phyloP scores from a whole-genome alignment of 257 asterid species.

The Oldenlandia corymbosa region DNA sequence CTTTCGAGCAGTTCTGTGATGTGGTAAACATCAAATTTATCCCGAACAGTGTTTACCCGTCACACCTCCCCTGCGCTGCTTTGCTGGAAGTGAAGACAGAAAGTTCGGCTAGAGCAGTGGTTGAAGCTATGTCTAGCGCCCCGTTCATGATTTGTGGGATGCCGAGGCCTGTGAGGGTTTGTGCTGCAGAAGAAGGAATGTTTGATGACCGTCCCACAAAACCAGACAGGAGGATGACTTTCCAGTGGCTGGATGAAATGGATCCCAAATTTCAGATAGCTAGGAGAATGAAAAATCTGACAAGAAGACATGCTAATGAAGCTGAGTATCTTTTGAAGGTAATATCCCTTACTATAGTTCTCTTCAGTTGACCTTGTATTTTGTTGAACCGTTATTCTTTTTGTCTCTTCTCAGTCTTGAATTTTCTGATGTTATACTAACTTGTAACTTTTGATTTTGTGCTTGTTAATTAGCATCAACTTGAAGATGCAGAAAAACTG shows the following conservation, averaged over 20 bases:
- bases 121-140: slow-evolving; percentile 26
- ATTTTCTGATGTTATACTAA: background rate
- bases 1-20: slow-evolving; percentile 64
- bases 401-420: background rate
- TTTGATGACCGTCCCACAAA: slow-evolving; percentile 74
- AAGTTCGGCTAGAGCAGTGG: slow-evolving; percentile 39
- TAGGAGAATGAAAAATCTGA: slow-evolving; percentile 35
- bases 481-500: slow-evolving; percentile 48
- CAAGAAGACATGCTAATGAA: slow-evolving; percentile 51
- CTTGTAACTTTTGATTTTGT: too few species aligned
- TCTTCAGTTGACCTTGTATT: background rate
- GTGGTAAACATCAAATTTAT: slow-evolving; percentile 56
- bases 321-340: slow-evolving; percentile 53
- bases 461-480: slow-evolving; percentile 34
- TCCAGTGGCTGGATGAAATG: slow-evolving; percentile 54
- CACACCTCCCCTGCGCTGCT: slow-evolving; percentile 43
- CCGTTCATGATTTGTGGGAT: slow-evolving; percentile 77
- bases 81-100: slow-evolving; percentile 68
- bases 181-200: slow-evolving; percentile 54
- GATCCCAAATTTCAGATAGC: slow-evolving; percentile 61
- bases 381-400: background rate
- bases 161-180: slow-evolving; percentile 83
- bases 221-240: slow-evolving; percentile 43
- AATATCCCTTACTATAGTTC: background rate
- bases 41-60: slow-evolving; percentile 43